Evolutionary conservation across 2,329 filamentous ascomycete species (phyloP).

Genomic region (Clonostachys chloroleuca): DNA sequence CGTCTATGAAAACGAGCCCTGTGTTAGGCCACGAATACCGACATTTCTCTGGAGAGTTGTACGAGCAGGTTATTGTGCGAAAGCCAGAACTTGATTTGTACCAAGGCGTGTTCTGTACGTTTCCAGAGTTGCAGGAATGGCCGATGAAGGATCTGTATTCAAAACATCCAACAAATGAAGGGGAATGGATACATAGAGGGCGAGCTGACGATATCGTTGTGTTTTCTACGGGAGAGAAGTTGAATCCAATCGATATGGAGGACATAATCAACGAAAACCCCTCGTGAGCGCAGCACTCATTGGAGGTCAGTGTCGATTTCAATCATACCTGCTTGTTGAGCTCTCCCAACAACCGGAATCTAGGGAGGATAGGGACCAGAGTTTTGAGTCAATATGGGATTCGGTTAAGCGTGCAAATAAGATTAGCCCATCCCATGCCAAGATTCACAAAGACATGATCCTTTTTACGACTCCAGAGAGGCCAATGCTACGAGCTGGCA

Average conservation of each 20-base stretch:
- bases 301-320: conserved; percentile 18
- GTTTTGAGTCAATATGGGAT: conserved; percentile 39
- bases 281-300: conserved; percentile 22
- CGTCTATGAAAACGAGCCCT: conserved; percentile 16
- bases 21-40: conserved; percentile 11
- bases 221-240: conserved; percentile 33
- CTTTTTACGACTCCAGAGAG: conserved; percentile 28
- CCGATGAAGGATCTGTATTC: conserved; percentile 38
- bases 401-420: conserved; percentile 34
- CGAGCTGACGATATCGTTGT: conserved; percentile 34
- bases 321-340: conserved; percentile 29
- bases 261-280: conserved; percentile 18
- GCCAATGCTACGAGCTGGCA: conserved; percentile 37
- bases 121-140: conserved; percentile 31
- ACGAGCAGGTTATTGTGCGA: conserved; percentile 23
- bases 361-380: conserved; percentile 8
- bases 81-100: conserved; percentile 11
- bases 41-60: conserved; percentile 12
- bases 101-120: conserved; percentile 32
- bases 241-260: conserved; percentile 32
- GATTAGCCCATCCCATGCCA: conserved; percentile 37
- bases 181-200: conserved; percentile 26
- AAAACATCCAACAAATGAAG: conserved; percentile 21
- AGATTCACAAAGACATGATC: conserved; percentile 33
- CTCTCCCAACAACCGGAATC: conserved; percentile 20